Evolutionary conservation across 2,329 filamentous ascomycete species (phyloP), one percentile per base, ranked within the genome.

Genomic region (Mycocentrospora acerina): DNA sequence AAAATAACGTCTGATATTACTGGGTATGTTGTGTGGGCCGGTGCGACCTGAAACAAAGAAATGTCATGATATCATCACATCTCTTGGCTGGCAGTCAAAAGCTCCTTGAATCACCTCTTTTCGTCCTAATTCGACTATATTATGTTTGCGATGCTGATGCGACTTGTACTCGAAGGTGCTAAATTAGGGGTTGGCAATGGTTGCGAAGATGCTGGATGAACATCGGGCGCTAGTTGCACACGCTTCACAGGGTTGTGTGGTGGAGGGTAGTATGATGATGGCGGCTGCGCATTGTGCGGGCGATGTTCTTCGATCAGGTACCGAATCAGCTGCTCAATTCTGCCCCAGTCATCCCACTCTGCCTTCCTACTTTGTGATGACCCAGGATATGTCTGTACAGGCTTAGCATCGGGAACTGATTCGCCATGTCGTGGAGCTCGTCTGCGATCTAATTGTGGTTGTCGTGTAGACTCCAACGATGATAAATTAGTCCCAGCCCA

Each of bases 301-400:
- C 67, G 73, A 44, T 71, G 68, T 37, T 77, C 72, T 9, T 66
- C 74, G 48, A 73, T 65, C 24, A 89, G 66, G 27, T 77, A 72
- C 13, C 77, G 71, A 4, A 87, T 71, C 15, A 80, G 74, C 37
- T 76, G 74, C 55, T 93, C 85, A 11, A 95, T 72, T 45, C 80
- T 78, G 15, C 81, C 80, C 90, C 90, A 96, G 2, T 87, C 88
- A 35, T 83, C 82, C 88, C 88, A 94, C 31, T 86, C 83, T 36
- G 76, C 73, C 29, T 73, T 71, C 49, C 83, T 80, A 9, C 78
- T 76, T 16, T 76, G 75, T 0, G 74, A 77, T 10, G 84, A 66
- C 0, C 77, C 73, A 11, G 75, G 42, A 74, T 67, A 37, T 66
- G 70, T 42, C 75, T 78, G n/a, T 58, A 60, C 46, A 68, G 78